phyloP scores from a whole-genome alignment of 2,329 filamentous ascomycete genomes.

The Herpotrichia juniperi region DNA sequence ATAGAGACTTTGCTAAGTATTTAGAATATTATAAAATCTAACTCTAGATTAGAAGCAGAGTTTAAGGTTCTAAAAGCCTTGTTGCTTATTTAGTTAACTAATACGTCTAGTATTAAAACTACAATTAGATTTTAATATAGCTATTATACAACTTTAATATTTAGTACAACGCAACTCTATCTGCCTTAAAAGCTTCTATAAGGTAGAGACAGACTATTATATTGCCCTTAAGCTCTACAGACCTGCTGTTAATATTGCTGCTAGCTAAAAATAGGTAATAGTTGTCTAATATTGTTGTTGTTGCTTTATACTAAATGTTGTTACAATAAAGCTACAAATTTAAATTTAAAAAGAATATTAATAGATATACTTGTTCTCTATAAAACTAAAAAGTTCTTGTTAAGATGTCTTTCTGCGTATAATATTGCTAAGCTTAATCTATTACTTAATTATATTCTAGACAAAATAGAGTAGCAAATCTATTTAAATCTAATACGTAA shows the following conservation, averaged over 20 bases:
- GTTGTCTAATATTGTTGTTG: too few species aligned
- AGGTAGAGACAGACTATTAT: slow-evolving; percentile 5
- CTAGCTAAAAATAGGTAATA: neutral
- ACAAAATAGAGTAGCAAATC: too few species aligned
- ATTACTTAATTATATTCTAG: too few species aligned
- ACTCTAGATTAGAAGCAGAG: slow-evolving; percentile 17
- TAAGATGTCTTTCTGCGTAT: too few species aligned
- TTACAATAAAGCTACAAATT: too few species aligned
- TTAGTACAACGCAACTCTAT: slow-evolving; percentile 6
- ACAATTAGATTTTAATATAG: slow-evolving; percentile 12
- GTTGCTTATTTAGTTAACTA: slow-evolving; percentile 11
- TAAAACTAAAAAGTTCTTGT: too few species aligned
- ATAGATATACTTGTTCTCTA: too few species aligned
- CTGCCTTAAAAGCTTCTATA: slow-evolving; percentile 7
- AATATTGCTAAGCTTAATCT: too few species aligned
- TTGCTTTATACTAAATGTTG: too few species aligned
- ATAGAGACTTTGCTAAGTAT: too few species aligned
- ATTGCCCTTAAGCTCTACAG: slow-evolving; percentile 9
- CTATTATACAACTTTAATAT: slow-evolving; percentile 13
- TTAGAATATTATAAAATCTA: slow-evolving; percentile 15
- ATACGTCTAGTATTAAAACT: neutral
- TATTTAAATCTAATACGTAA: too few species aligned
- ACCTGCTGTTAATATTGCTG: slow-evolving; percentile 8
- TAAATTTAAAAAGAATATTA: too few species aligned
- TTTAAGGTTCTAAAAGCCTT: slow-evolving; percentile 6